Conservation (phyloP, 805 yeast genomes). For the Starmerella asiatica region DNA sequence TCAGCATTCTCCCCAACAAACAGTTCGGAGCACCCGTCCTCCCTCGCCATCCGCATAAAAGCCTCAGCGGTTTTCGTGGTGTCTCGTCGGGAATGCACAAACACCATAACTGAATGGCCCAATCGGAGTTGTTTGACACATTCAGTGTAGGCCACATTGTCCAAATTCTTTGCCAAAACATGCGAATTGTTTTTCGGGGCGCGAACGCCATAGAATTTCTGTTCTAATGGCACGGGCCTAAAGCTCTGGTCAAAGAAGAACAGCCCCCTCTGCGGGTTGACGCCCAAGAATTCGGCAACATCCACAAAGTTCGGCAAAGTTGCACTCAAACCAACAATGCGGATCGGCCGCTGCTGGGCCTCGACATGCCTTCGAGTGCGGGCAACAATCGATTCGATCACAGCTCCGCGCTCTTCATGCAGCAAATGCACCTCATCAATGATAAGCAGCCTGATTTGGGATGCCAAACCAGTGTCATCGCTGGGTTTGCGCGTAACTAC, state of each 20-base stretch:
- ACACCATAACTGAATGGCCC: slow-evolving; percentile 89
- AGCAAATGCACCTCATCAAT: slow-evolving; percentile 94
- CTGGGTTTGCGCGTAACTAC: slow-evolving; percentile 88
- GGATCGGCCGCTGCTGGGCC: slow-evolving; percentile 79
- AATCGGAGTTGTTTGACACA: slow-evolving; percentile 48
- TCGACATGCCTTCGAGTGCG: slow-evolving; percentile 92
- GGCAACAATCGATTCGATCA: slow-evolving; percentile 87
- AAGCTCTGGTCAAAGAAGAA: slow-evolving; percentile 88
- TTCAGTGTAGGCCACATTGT: slow-evolving; percentile 63
- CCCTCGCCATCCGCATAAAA: slow-evolving; percentile 54
- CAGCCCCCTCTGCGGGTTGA: slow-evolving; percentile 80
- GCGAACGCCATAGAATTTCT: slow-evolving; percentile 70
- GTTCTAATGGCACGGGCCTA: slow-evolving; percentile 87
- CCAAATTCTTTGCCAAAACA: slow-evolving; percentile 39
- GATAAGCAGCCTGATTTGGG: slow-evolving; percentile 70
- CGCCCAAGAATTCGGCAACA: slow-evolving; percentile 85
- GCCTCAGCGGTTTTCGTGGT: slow-evolving; percentile 71
- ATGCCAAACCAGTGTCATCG: slow-evolving; percentile 75
- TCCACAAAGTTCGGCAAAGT: slow-evolving; percentile 83
- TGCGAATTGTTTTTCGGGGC: slow-evolving; percentile 10
- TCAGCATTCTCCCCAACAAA: slow-evolving; percentile 16
- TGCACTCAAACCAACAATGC: slow-evolving; percentile 90
- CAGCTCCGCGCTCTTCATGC: slow-evolving; percentile 97
- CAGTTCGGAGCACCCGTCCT: slow-evolving; percentile 27
- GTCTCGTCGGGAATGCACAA: slow-evolving; percentile 90